Conservation (phyloP, 306 rosid species). For the Acmispon strigosus region DNA sequence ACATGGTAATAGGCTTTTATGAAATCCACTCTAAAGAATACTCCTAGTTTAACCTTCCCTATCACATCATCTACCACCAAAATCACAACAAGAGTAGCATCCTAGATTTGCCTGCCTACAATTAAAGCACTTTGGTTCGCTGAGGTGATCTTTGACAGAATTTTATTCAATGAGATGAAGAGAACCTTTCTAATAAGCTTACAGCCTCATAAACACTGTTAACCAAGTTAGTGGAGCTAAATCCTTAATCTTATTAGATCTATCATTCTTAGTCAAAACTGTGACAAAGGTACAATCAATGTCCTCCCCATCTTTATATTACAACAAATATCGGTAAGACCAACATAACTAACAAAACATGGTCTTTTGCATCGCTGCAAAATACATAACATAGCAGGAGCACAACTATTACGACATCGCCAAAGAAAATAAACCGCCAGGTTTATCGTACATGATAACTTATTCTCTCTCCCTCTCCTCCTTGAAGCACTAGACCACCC, state of each 20-base stretch:
- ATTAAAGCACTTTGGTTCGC: background rate
- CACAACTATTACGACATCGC: background rate
- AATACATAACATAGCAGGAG: background rate
- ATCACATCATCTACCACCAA: too few species aligned
- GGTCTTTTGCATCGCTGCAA: background rate
- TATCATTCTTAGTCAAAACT: background rate
- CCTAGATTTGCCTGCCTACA: background rate
- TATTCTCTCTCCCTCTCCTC: background rate
- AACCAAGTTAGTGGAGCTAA: background rate
- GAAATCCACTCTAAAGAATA: too few species aligned
- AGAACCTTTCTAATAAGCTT: background rate
- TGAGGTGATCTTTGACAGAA: background rate
- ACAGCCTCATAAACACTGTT: background rate
- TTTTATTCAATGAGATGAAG: background rate
- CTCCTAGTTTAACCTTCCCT: too few species aligned
- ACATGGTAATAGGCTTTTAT: too few species aligned
- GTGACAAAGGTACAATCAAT: background rate
- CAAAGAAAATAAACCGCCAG: background rate
- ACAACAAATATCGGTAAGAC: background rate
- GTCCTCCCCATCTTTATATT: background rate
- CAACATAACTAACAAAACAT: background rate
- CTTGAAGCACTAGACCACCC: background rate
- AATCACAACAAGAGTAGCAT: background rate
- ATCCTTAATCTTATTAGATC: background rate
- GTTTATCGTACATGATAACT: background rate